Base-by-base conservation (phyloP, 345 rosid genomes). In the Salix exigua region DNA sequence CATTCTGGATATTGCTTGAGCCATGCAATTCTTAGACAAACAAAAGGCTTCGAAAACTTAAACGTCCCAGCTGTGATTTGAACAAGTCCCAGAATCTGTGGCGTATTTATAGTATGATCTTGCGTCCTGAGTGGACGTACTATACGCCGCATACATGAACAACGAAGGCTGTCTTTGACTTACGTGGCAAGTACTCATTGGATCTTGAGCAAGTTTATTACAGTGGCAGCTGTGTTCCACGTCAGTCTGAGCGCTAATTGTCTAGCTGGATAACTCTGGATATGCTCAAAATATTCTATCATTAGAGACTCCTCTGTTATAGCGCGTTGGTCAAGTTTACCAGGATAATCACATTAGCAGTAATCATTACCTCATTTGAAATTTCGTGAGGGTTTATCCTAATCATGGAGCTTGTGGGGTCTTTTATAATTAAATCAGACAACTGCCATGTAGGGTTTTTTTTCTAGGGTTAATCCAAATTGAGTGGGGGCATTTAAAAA, bases 101-200 rank as follows among this genome's bases (percentile, higher is more conserved):
- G 5, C 14, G n/a, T 48, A 70, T 80, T 75, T 83, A 83, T 82
- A 76, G 55, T 9, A 25, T 40, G 60, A 58, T 28, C 53, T 42
- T 50, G 40, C 73, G 40, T 77, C 81, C 79, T 1, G 74, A 72
- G 78, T 86, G 87, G 94, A 75, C 83, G 81, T 80, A 83, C 94
- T 68, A 76, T 83, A 58, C 87, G 88, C 97, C 82, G 92, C 93
- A 86, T 38, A 78, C 78, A 42, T 65, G 82, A 62, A 35, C 7
- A 62, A 1, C 1, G 37, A 5, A 30, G 26, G 50, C 14, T 66
- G 71, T 17, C 55, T 46, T 0, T 8, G 0, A 19, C 53, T 58
- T 50, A 85, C 65, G 85, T 86, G 97, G 85, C 76, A 16, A 3
- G 2, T 5, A 2, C 0, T 72, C 10, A 48, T 83, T 82, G 86